Evolutionary conservation across 768 basidiomycete genomes (phyloP), one percentile per base, ranked within the genome.

Genomic region (Harrya chromipes): DNA sequence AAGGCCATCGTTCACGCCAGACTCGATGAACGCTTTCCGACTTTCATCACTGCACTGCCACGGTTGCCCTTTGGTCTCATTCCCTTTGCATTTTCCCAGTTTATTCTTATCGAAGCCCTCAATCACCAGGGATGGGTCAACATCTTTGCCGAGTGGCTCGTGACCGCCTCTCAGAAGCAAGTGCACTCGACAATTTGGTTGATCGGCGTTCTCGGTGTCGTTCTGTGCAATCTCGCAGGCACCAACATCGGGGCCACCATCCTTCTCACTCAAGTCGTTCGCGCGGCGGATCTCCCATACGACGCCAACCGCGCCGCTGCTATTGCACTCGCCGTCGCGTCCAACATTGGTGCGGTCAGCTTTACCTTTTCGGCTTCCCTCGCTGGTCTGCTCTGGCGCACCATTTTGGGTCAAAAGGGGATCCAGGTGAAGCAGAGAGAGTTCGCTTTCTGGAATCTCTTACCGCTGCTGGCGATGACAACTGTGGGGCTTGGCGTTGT

Each of bases 191-290:
- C 78, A 6, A 74, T 87, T 29, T 86, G 81, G 79, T 57, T 88
- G 45, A 77, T 91, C 60, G 87, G 87, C 33, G 71, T 85, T 19
- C 69, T 90, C 33, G 79, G 85, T 5, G 84, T 92, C 34, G 63
- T 90, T 35, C 72, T 90, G 20, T 92, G 89, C 66, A 90, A 92
- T 59, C 70, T 90, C 43, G 82, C 86, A 16, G 91, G 92, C 0
- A 94, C 92, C 6, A 94, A 94, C 69, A 94, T 94, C 47, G 91
- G 91, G 33, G 87, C 89, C 3, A 92, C 90, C 5, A 94, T 97
- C 64, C 78, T 97, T 27, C 79, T 94, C 14, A 87, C 90, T 26
- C 85, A 93, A 54, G 77, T 92, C 35, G 75, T 90, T 7, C 81
- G 81, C 37, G 76, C 75, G 2, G 74, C 81, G 1, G 49, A 48